phyloP scores from a whole-genome alignment of 1,284 basidiomycete genomes.

The Anthracocystis walkeri region DNA sequence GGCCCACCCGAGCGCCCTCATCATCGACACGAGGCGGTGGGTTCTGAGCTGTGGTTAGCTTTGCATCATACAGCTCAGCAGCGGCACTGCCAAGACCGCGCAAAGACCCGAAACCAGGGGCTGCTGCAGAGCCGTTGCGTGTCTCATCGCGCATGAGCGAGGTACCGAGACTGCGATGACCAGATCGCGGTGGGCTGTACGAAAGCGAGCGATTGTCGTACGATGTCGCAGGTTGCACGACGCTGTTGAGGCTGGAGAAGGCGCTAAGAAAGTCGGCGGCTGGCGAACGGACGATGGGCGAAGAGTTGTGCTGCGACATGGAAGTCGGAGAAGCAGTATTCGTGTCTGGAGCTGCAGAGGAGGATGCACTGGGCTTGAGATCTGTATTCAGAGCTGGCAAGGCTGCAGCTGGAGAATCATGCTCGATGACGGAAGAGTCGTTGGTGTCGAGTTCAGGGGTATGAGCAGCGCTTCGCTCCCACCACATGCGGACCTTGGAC shows the following conservation, averaged over 20 bases:
- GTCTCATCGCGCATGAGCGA: slow-evolving; percentile 31
- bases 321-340: slow-evolving; percentile 18
- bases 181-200: slow-evolving; percentile 43
- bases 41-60: slow-evolving; percentile 23
- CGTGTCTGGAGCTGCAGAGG: slow-evolving; percentile 8
- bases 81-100: slow-evolving; percentile 47
- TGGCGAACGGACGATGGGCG: slow-evolving; percentile 70
- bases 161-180: slow-evolving; percentile 32
- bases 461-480: slow-evolving; percentile 40
- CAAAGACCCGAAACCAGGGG: slow-evolving; percentile 30
- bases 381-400: slow-evolving; percentile 27
- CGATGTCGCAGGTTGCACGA: slow-evolving; percentile 29
- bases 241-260: slow-evolving; percentile 71
- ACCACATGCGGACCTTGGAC: slow-evolving; percentile 55
- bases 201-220: slow-evolving; percentile 45
- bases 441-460: slow-evolving; percentile 18
- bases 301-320: slow-evolving; percentile 15
- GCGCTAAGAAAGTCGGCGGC: slow-evolving; percentile 82
- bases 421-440: slow-evolving; percentile 25
- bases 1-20: slow-evolving; percentile 56
- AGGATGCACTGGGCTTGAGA: not conserved
- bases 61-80: slow-evolving; percentile 33
- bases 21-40: slow-evolving; percentile 47
- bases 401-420: not conserved
- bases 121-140: slow-evolving; percentile 28